Percentiles rank a stretch among this genome's conserved stretches.
Evolutionary conservation across 208 protist genomes (phyloP).

Genomic region (Leishmania braziliensis): DNA sequence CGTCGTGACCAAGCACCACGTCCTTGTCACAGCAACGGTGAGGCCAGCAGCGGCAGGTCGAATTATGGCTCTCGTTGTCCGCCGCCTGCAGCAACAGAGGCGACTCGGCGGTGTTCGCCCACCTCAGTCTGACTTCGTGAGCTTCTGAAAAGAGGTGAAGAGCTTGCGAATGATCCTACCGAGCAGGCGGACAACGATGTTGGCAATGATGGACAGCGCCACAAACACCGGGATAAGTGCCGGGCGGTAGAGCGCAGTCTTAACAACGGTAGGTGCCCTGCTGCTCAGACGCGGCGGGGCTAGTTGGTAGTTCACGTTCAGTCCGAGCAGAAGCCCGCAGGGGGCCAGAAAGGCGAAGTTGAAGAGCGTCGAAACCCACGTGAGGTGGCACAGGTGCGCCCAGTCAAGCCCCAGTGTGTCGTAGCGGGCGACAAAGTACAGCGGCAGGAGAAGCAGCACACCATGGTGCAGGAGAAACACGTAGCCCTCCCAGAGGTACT

Average conservation of each 20-base stretch:
- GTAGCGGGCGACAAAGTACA: conserved; percentile 72
- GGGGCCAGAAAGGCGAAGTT: conserved; percentile 61
- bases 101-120: neutral
- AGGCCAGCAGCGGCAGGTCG: neutral
- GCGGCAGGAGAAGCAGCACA: conserved; percentile 59
- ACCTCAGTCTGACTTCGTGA: neutral
- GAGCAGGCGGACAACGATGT: conserved; percentile 27
- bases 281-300: conserved; percentile 52
- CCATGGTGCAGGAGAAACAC: conserved; percentile 69
- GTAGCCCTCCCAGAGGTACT: conserved; percentile 46
- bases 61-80: neutral
- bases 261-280: conserved; percentile 16
- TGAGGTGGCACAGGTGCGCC: conserved; percentile 60
- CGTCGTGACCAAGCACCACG: neutral
- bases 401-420: conserved; percentile 43
- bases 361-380: conserved; percentile 47
- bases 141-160: neutral
- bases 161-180: neutral
- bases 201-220: conserved; percentile 31
- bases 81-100: neutral
- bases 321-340: conserved; percentile 49
- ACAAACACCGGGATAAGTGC: conserved; percentile 42
- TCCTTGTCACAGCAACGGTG: neutral
- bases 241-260: conserved; percentile 42
- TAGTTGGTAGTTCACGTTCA: conserved; percentile 85